These are phyloP conservation scores for Myxozyma monticola DNA, from an alignment of 805 yeast species.

Conservation along the genomic window DNA sequence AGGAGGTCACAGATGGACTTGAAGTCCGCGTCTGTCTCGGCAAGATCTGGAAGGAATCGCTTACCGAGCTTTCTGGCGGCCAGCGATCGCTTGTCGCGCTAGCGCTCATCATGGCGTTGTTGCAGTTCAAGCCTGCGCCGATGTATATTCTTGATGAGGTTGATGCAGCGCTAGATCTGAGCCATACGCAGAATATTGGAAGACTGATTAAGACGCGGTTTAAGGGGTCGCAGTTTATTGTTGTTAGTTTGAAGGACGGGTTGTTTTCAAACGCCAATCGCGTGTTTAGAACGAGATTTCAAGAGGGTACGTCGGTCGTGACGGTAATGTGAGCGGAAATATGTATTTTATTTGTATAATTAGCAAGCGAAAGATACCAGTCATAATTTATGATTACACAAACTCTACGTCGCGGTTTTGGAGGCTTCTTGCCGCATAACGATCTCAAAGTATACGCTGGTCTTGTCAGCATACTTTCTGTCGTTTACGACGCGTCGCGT, in stretches of 20 bases:
- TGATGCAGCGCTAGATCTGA: slow-evolving; percentile 95
- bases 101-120: slow-evolving; percentile 84
- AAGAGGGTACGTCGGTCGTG: slow-evolving; percentile 94
- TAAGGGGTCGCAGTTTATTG: slow-evolving; percentile 93
- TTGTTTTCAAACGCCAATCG: slow-evolving; percentile 97
- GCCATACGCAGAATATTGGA: slow-evolving; percentile 97
- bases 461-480: too few species aligned
- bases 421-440: too few species aligned
- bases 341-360: too few species aligned
- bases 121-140: slow-evolving; percentile 97
- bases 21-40: slow-evolving; percentile 90
- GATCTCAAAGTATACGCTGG: too few species aligned
- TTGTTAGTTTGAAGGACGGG: slow-evolving; percentile 95
- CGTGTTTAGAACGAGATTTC: slow-evolving; percentile 88
- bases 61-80: slow-evolving; percentile 95
- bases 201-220: slow-evolving; percentile 92
- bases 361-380: too few species aligned
- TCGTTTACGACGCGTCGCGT: too few species aligned
- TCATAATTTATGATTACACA: too few species aligned
- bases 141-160: slow-evolving; percentile 97
- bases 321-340: slow-evolving; percentile 21
- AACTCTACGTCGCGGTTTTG: too few species aligned
- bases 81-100: slow-evolving; percentile 87
- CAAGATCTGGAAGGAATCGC: slow-evolving; percentile 90
- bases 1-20: slow-evolving; percentile 83